A percentile compares a stretch with the other conserved stretches of the same genome.
Conservation (phyloP, 1,284 basidiomycete species). For the Cryptococcus depauperatus region DNA sequence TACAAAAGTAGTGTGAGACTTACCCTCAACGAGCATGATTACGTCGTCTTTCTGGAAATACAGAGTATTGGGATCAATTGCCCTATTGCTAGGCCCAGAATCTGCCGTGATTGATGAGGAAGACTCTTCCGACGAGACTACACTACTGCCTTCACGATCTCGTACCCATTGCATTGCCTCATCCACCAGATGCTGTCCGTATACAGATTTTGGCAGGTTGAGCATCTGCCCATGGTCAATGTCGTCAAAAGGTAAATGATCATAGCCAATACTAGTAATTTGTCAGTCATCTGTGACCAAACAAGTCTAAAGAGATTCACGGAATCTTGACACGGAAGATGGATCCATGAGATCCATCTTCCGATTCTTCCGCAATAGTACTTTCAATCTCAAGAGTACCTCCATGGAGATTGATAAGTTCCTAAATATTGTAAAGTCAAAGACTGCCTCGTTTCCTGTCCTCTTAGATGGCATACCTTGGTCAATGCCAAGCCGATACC, state of each 20-base stretch:
- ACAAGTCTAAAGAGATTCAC: too few relatives aligned
- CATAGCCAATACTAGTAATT: slow-evolving; percentile 22
- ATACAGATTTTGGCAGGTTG: slow-evolving; percentile 12
- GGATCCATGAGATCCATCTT: slow-evolving; percentile 37
- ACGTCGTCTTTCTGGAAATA: slow-evolving; percentile 40
- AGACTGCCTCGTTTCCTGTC: not conserved
- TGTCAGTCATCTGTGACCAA: slow-evolving; percentile 1
- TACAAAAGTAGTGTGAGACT: slow-evolving; percentile 1
- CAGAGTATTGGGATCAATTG: slow-evolving; percentile 34
- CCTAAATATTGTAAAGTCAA: slow-evolving; percentile 12
- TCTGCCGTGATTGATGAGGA: slow-evolving; percentile 11
- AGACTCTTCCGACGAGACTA: slow-evolving; percentile 19
- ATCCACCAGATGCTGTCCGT: slow-evolving; percentile 35
- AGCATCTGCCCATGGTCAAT: slow-evolving; percentile 17
- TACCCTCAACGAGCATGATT: slow-evolving; percentile 40
- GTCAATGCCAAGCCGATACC: slow-evolving; percentile 42
- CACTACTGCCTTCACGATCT: slow-evolving; percentile 17
- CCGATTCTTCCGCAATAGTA: slow-evolving; percentile 28
- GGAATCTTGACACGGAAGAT: slow-evolving; percentile 24
- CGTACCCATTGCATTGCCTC: slow-evolving; percentile 39
- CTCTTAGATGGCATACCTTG: slow-evolving; percentile 14
- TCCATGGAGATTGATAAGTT: slow-evolving; percentile 46
- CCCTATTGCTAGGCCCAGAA: slow-evolving; percentile 9
- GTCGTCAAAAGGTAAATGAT: slow-evolving; percentile 33
- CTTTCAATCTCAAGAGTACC: slow-evolving; percentile 45